phyloP scores from a whole-genome alignment of 352 stramenopile species.

The Albugo candida region DNA sequence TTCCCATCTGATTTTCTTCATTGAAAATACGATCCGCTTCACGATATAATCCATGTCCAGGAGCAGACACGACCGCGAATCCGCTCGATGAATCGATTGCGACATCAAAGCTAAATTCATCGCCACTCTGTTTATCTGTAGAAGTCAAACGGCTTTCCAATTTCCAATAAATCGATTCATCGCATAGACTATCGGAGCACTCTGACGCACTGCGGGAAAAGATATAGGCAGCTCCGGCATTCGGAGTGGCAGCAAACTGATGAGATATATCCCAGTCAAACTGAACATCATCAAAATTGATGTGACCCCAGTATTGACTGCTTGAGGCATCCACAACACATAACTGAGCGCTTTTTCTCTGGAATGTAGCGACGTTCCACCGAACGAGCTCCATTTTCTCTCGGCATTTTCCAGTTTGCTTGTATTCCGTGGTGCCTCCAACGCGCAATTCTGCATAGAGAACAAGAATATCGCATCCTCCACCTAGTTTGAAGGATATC shows the following conservation, averaged over 20 bases:
- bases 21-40: slow-evolving; percentile 51
- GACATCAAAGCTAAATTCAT: slow-evolving; percentile 75
- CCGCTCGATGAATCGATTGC: slow-evolving; percentile 66
- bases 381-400: slow-evolving; percentile 77
- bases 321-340: slow-evolving; percentile 84
- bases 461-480: slow-evolving; percentile 82
- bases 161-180: slow-evolving; percentile 67
- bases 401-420: slow-evolving; percentile 75
- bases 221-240: slow-evolving; percentile 59
- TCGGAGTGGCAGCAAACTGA: slow-evolving; percentile 21
- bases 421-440: slow-evolving; percentile 75
- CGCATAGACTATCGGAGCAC: slow-evolving; percentile 27
- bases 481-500: slow-evolving; percentile 89
- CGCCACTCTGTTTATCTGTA: slow-evolving; percentile 76
- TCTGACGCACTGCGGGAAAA: slow-evolving; percentile 46
- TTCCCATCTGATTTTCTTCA: slow-evolving; percentile 25
- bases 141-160: slow-evolving; percentile 73
- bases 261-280: slow-evolving; percentile 83
- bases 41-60: slow-evolving; percentile 48
- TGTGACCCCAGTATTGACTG: slow-evolving; percentile 82
- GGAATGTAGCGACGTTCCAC: slow-evolving; percentile 80
- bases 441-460: slow-evolving; percentile 90
- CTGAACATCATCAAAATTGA: slow-evolving; percentile 91
- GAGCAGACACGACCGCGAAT: slow-evolving; percentile 59
- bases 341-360: slow-evolving; percentile 74